A percentile compares a stretch with the other conserved stretches of the same genome.
These are phyloP conservation scores for Iberis amara DNA, from an alignment of 441 rosid species.

Conservation along the genomic window DNA sequence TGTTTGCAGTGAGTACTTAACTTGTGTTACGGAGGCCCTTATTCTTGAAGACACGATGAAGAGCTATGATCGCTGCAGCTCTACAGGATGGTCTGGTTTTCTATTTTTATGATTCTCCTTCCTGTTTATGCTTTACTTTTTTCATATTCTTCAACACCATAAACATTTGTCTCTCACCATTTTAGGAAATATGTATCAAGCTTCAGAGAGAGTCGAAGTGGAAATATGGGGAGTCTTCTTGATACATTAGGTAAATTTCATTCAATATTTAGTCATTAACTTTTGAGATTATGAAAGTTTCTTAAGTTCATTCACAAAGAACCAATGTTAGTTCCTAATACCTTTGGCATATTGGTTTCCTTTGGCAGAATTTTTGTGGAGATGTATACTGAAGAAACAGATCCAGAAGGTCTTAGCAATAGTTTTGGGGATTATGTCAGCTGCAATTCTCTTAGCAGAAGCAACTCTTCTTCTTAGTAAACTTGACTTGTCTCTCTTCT, in stretches of 20 bases:
- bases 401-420: constrained; percentile 63
- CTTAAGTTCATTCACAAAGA: no score
- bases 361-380: constrained; percentile 81
- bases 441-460: constrained; percentile 95
- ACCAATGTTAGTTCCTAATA: not conserved
- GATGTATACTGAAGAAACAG: constrained; percentile 68
- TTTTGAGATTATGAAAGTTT: no score
- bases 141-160: constrained; percentile 2
- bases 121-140: no score
- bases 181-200: constrained; percentile 88
- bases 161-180: constrained; percentile 16
- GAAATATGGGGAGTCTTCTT: constrained; percentile 56
- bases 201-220: constrained; percentile 62
- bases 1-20: constrained; percentile 77
- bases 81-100: constrained; percentile 80
- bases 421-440: constrained; percentile 75
- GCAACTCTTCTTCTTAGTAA: constrained; percentile 71
- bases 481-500: constrained; percentile 87
- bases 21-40: constrained; percentile 75
- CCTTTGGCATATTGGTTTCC: constrained; percentile 4
- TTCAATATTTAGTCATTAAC: not conserved
- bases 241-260: constrained; percentile 60
- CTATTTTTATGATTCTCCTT: not conserved
- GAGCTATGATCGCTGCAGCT: constrained; percentile 68
- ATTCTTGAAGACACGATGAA: constrained; percentile 90